A percentile compares a stretch with the other conserved stretches of the same genome.
These are phyloP conservation scores for Populus ilicifolia DNA, from an alignment of 345 rosid genomes.

Conservation along the genomic window DNA sequence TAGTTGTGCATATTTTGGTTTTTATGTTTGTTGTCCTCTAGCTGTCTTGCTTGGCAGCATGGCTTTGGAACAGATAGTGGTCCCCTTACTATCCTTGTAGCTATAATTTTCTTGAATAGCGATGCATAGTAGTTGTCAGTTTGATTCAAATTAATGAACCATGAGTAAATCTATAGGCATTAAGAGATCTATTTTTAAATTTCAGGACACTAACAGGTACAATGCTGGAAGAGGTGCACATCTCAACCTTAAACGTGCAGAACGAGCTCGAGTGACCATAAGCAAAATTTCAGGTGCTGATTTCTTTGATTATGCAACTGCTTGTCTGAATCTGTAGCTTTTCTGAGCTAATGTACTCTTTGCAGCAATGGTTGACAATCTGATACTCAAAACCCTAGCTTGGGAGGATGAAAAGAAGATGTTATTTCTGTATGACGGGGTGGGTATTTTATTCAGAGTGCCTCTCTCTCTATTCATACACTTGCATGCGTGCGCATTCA, in stretches of 20 bases:
- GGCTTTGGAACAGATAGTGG: neutral
- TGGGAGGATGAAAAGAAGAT: slow-evolving; percentile 77
- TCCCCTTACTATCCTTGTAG: neutral
- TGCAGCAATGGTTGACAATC: slow-evolving; percentile 79
- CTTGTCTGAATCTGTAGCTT: neutral
- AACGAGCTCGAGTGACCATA: slow-evolving; percentile 74
- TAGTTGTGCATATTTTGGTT: neutral
- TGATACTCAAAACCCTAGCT: slow-evolving; percentile 61
- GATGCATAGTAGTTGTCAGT: neutral
- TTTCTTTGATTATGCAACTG: neutral
- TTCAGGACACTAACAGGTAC: slow-evolving; percentile 76
- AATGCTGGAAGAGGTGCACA: slow-evolving; percentile 93
- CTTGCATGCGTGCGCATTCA: too few species aligned
- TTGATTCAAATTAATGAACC: neutral
- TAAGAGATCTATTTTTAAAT: slow-evolving; percentile 6
- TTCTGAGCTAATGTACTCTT: slow-evolving; percentile 19
- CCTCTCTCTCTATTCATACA: neutral
- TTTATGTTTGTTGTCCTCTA: neutral
- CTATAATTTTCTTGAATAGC: neutral
- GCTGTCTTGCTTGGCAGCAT: neutral
- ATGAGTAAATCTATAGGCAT: neutral
- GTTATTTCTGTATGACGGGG: slow-evolving; percentile 85
- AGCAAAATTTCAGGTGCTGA: slow-evolving; percentile 78
- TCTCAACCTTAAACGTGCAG: slow-evolving; percentile 90
- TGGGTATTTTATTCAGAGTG: slow-evolving; percentile 29